Percentiles rank a stretch among this genome's conserved stretches.
Conservation (phyloP, 305 asterid species). For the Nicotiana rustica region DNA sequence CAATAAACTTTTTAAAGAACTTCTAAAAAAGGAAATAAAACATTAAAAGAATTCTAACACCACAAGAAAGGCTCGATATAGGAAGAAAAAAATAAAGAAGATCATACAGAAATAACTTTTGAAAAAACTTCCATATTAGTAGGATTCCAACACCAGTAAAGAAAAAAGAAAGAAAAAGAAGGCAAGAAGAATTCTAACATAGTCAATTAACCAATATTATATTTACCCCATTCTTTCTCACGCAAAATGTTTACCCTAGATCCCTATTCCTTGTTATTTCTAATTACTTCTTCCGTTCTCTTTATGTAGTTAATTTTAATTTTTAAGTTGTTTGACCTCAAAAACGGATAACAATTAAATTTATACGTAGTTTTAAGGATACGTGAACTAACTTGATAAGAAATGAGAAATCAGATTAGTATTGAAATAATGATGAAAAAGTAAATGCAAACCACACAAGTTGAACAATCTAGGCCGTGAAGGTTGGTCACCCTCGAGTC, state of each 20-base stretch:
- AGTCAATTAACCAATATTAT: neutral
- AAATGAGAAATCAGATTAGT: too few relatives aligned
- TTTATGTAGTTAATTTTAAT: too few relatives aligned
- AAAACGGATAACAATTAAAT: too few relatives aligned
- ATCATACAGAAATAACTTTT: neutral
- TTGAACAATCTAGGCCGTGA: too few relatives aligned
- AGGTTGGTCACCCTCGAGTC: too few relatives aligned
- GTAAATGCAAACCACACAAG: too few relatives aligned
- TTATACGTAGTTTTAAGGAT: too few relatives aligned
- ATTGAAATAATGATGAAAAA: too few relatives aligned
- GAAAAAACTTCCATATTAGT: neutral
- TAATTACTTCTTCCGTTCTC: too few relatives aligned
- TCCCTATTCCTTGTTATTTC: neutral
- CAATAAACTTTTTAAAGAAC: neutral
- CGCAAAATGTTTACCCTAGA: neutral
- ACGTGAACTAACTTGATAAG: too few relatives aligned
- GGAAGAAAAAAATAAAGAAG: neutral
- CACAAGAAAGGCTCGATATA: neutral
- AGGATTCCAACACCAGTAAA: neutral
- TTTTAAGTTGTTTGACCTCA: too few relatives aligned
- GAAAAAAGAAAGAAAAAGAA: neutral
- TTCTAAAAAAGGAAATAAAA: neutral
- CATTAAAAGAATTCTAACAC: neutral
- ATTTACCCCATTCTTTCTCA: neutral
- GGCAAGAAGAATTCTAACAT: conserved; percentile 13